Conservation (phyloP, 2,329 filamentous ascomycete genomes). For the Alternaria sp. region DNA sequence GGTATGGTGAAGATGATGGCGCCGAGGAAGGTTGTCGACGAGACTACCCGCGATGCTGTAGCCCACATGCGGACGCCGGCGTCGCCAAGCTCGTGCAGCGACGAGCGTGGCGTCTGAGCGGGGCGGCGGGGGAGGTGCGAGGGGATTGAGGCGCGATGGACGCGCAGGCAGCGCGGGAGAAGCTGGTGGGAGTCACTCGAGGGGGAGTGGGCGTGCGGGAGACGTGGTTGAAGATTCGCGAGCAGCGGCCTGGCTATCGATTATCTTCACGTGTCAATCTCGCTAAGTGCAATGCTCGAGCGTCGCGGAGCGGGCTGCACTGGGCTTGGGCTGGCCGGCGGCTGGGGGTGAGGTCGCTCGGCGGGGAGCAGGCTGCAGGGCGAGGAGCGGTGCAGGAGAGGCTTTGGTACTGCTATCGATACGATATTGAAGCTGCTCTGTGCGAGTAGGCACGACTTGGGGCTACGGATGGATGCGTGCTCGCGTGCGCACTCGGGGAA, state of each 20-base stretch:
- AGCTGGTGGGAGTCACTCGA: constrained; percentile 20
- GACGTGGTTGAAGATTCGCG: constrained; percentile 21
- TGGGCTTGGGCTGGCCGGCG: constrained; percentile 1
- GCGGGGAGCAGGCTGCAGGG: constrained; percentile 4
- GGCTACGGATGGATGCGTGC: constrained; percentile 36
- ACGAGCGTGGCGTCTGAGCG: constrained; percentile 47
- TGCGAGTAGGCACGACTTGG: constrained; percentile 33
- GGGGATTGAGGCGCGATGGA: constrained; percentile 29
- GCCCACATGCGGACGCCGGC: constrained; percentile 71
- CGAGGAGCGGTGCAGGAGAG: constrained; percentile 13
- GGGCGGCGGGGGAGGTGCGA: constrained; percentile 20
- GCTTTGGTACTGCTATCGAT: not conserved
- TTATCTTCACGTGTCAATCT: constrained; percentile 46
- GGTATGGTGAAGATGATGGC: constrained; percentile 95
- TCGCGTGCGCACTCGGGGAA: constrained; percentile 43
- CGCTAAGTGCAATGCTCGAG: constrained; percentile 7
- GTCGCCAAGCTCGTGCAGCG: constrained; percentile 56
- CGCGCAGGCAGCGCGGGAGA: constrained; percentile 40
- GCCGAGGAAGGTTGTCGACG: constrained; percentile 84
- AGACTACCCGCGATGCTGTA: constrained; percentile 73
- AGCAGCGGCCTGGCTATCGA: constrained; percentile 12
- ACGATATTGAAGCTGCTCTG: constrained; percentile 7
- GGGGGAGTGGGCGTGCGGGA: constrained; percentile 11
- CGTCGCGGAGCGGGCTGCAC: constrained; percentile 8
- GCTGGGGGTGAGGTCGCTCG: not conserved